phyloP scores from a whole-genome alignment of 129 eudicot species.

The Sambucus nigra region DNA sequence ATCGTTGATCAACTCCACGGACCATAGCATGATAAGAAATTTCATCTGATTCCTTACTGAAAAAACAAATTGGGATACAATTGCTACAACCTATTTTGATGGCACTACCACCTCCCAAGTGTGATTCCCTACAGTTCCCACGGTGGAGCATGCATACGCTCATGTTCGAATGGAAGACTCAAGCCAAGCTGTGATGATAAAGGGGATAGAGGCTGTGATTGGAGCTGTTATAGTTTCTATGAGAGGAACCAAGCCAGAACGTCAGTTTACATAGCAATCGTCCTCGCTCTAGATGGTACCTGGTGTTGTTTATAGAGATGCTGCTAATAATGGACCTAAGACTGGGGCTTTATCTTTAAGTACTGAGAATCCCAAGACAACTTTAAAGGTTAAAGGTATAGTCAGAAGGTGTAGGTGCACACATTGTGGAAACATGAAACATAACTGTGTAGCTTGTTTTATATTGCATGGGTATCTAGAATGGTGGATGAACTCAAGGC shows the following conservation, averaged over 20 bases:
- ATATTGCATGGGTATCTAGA: background rate
- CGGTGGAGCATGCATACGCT: background rate
- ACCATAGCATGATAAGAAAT: background rate
- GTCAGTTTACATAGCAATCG: background rate
- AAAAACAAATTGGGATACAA: background rate
- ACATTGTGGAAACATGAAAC: background rate
- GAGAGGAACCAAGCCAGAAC: background rate
- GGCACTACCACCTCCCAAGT: background rate
- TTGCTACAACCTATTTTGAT: slow-evolving; percentile 11
- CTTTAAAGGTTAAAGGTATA: background rate
- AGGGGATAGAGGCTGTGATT: background rate
- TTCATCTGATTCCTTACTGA: background rate
- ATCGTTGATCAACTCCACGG: background rate
- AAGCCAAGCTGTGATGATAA: too few species aligned
- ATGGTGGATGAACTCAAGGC: slow-evolving; percentile 4
- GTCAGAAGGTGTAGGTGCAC: background rate
- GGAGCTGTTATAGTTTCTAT: background rate
- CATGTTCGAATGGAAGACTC: background rate
- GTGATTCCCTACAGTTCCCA: background rate
- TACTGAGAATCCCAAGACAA: background rate
- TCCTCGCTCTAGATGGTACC: too few species aligned
- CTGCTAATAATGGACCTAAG: too few species aligned
- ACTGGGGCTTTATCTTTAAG: too few species aligned
- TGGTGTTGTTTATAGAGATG: too few species aligned
- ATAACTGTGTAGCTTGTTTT: background rate